Evolutionary conservation across 768 basidiomycete species (phyloP), one percentile per base, ranked within the genome.

Genomic region (Auriscalpium vulgare): DNA sequence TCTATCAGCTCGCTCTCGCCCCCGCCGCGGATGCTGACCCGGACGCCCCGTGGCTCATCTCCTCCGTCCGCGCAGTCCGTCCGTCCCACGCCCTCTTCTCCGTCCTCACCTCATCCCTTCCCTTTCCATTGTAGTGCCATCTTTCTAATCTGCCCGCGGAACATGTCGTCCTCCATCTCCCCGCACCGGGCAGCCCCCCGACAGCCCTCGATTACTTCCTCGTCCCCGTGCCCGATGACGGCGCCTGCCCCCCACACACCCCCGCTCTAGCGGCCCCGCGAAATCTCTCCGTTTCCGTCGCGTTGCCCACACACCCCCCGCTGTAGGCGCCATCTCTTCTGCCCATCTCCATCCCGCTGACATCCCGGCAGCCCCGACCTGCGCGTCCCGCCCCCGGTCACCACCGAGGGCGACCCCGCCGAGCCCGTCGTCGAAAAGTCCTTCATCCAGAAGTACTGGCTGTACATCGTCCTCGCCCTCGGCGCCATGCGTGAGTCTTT

Each of bases 361-460:
- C 38, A 21, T 21, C 29, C 29, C 29, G 2, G 50, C 64, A 91
- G 90, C 56, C 87, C 87, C 46, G 79, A 81, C 57, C 75, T 91
- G 40, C 82, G 80, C 53, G 70, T 75, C 1, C 88, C 88, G 9
- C 87, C 86, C 9, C 82, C 81, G 5, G 67, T 91, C 21, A 82
- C 82, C 9, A 71, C 80, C 14, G 75, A 86, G 64, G 90, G 90
- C 47, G 78, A 82, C 63, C 78, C 82, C 17, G 72, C 87, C 21
- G 67, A 75, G 56, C 79, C 84, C 0, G 67, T 73, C 37, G 77
- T 79, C 0, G 90, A 95, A 65, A 88, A 92, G 69, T 73, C 82
- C 10, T 91, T 94, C 69, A 55, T 93, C 44, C 87, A 91, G 65
- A 94, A 93, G 67, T 95, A 95, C 69, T 95, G 93, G 93, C 75